Evolutionary conservation across 2,329 filamentous ascomycete species (phyloP), one percentile per base, ranked within the genome.

Genomic region (Trichoderma citrinoviride): DNA sequence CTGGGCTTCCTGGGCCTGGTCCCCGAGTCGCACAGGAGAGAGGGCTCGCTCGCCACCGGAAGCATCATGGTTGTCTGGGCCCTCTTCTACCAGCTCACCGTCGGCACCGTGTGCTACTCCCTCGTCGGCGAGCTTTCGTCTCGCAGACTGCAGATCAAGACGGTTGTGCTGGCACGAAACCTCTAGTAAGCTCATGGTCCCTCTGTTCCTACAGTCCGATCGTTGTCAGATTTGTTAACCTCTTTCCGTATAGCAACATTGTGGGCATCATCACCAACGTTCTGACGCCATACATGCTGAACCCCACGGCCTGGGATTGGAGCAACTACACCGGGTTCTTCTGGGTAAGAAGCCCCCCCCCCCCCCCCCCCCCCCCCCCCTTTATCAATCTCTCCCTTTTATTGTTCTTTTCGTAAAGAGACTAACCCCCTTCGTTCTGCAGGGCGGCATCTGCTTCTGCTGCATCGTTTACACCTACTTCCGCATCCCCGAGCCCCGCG

Each of bases 231-330:
- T 19, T 19, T 40, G 27, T 17, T 37, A 14, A 54, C 47, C 23
- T 40, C 17, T 41, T 41, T 6, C 68, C 53, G 69, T 63, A 55
- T 55, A 86, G 85, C 81, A 93, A 95, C 72, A 80, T 96, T 57
- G 90, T 93, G 49, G 89, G 86, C 68, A 96, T 97, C 69, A 79
- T 96, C 71, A 91, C 88, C 73, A 89, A 87, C 57, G 89, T 96
- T 4, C 77, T 97, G 46, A 96, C 92, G 0, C 93, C 93, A 0
- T 96, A 96, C 78, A 97, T 97, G 93, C 83, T 96, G 47, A 97
- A 97, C 78, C 92, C 93, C 0, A 83, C 82, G 1, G 90, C 87
- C 0, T 97, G 93, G 93, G 81, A 96, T 77, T 97, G 92, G 93
- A 83, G 86, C 67, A 95, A 95, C 78, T 95, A 85, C 71, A 86